Percentiles rank a stretch among this genome's conserved stretches.
phyloP scores from a whole-genome alignment of 148 eudicot genomes.

The Euryodendron excelsum region DNA sequence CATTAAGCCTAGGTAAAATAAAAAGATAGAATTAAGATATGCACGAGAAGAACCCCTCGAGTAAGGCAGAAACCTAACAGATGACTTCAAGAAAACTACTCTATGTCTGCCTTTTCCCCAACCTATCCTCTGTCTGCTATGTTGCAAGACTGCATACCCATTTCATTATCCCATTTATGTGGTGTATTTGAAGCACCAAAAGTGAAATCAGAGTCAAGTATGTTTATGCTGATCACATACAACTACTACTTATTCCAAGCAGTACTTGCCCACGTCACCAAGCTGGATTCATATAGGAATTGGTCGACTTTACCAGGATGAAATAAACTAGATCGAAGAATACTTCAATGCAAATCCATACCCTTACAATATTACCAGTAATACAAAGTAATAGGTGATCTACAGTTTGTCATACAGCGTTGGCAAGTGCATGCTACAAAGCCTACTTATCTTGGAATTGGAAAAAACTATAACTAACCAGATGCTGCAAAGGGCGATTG shows the following conservation, averaged over 20 bases:
- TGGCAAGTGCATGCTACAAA: not conserved
- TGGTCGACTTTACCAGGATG: not conserved
- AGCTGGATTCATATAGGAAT: not conserved
- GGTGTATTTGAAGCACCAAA: not conserved
- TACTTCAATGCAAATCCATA: not conserved
- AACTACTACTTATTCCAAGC: not conserved
- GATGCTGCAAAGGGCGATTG: constrained; percentile 18
- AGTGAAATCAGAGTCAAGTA: not conserved
- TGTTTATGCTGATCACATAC: not conserved
- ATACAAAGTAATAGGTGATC: not conserved
- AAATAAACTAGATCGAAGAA: not conserved
- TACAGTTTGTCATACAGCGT: not conserved
- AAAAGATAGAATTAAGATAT: not conserved
- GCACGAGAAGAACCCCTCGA: not conserved
- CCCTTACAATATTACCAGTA: not conserved
- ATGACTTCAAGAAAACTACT: not conserved
- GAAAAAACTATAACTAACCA: constrained; percentile 19
- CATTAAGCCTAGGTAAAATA: not conserved
- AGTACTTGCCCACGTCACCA: not conserved
- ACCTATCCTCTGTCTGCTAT: constrained; percentile 2
- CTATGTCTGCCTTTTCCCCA: not conserved
- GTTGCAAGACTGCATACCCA: not conserved
- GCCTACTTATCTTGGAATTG: not conserved
- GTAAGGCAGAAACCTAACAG: not conserved
- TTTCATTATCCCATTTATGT: not conserved